Base-by-base conservation (phyloP, 352 stramenopile species). In the Aphanomyces invadans region DNA sequence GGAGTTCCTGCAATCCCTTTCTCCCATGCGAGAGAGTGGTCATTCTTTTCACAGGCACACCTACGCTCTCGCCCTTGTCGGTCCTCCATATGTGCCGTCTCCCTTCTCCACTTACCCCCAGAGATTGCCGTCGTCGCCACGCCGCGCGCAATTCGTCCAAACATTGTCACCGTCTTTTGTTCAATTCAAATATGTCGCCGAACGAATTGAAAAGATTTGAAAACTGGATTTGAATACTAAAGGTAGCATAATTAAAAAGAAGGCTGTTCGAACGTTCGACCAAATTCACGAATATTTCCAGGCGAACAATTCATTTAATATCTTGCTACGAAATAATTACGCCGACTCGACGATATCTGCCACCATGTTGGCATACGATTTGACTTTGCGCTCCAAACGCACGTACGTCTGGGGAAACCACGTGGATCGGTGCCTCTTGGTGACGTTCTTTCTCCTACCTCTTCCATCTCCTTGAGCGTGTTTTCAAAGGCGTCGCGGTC, bases 401-500 rank as follows among this genome's bases (percentile, higher is more conserved):
- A 64, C 12, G 25, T 57, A 60, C 11, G 49, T 67, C 45, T 65
- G n/a, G n/a, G n/a, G n/a, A 65, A 26, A 52, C 2, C 29, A n/a
- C 4, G 19, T 21, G 21, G 36, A 33, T n/a, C 21, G 25, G 7
- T 33, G 7, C 21, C 26, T 17, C 38, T 17, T 54, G 10, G 46
- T 28, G 11, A 33, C 11, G 9, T 39, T 23, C 19, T 2, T 15
- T 26, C 11, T 4, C 29, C 2, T 12, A 65, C 59, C 59, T 67
- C 60, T n/a, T 67, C 60, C 60, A 67, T 67, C 1, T 67, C 60
- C 29, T 51, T 49, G 15, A 67, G 60, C 49, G 31, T 56, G 23
- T 23, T 21, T 28, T 67, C 60, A 31, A 42, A 59, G 32, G 48
- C 60, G 4, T 67, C 32, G 15, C 48, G 60, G 15, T 67, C 60